Evolutionary conservation across 306 rosid species (phyloP).

Genomic region (Vicia faba): DNA sequence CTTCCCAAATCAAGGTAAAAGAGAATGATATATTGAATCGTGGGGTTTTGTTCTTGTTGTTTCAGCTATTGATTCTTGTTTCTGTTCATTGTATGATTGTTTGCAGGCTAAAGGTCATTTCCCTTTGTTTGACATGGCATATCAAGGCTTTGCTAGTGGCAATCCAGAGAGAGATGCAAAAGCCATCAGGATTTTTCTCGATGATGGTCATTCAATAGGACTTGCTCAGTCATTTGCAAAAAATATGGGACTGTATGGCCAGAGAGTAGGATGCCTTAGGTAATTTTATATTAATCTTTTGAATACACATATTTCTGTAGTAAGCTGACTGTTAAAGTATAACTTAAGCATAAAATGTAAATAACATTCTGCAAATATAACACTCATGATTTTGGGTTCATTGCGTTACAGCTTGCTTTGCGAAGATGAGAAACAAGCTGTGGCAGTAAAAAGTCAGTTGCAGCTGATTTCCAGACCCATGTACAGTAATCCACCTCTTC

Average conservation of each 20-base stretch:
- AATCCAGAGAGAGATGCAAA: conserved; percentile 83
- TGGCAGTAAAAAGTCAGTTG: conserved; percentile 91
- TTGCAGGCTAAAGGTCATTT: conserved; percentile 89
- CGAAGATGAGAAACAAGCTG: conserved; percentile 88
- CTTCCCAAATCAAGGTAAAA: conserved; percentile 70
- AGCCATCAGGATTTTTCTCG: conserved; percentile 82
- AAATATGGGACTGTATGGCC: conserved; percentile 98
- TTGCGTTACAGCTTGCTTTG: conserved; percentile 76
- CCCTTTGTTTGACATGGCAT: conserved; percentile 97
- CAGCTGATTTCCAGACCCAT: conserved; percentile 93
- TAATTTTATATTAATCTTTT: conserved; percentile 43
- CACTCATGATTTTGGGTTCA: conserved; percentile 12
- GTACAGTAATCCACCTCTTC: conserved; percentile 97
- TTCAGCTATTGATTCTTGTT: conserved; percentile 6
- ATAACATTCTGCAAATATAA: conserved; percentile 12
- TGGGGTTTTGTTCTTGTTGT: background rate
- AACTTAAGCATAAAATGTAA: conserved; percentile 31
- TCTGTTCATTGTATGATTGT: conserved; percentile 25
- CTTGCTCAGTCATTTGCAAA: conserved; percentile 95
- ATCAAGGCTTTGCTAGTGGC: conserved; percentile 99
- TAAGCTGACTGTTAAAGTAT: background rate
- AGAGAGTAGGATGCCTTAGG: conserved; percentile 97
- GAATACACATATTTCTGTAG: conserved; percentile 13
- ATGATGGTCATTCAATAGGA: conserved; percentile 88
- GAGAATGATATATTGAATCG: conserved; percentile 30